Base-by-base conservation (phyloP, 495 filamentous ascomycete genomes). In the Jackrogersella minutella region DNA sequence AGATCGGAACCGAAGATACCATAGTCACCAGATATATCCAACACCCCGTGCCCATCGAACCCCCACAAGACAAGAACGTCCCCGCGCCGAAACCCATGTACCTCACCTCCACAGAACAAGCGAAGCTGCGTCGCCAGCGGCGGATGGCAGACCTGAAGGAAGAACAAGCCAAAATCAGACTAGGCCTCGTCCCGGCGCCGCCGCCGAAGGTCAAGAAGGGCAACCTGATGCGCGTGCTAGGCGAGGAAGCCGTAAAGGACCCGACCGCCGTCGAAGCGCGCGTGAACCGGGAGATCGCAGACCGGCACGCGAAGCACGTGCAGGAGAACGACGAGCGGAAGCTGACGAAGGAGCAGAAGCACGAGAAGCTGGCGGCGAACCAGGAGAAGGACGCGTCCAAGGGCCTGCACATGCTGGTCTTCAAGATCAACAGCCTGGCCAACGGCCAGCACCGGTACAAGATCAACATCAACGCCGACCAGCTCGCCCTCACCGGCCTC, bases 161-260 rank as follows among this genome's bases (percentile, higher is more conserved):
- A 79, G 88, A 93, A 62, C 95, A 99, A 77, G 93, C 93, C 52
- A 97, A 98, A 82, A 93, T 97, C 58, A 83, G 93, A 36, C 82
- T 99, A 3, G 95, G 95, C 49, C 87, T 99, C 6, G 88, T 92
- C 58, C 91, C 92, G 1, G 91, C 96, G 5, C 91, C 93, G 6
- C 89, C 94, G 21, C 94, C 95, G 8, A 97, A 97, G 75, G 90
- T 97, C 67, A 97, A 96, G 78, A 95, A 94, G 74, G 88, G 87
- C 49, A 99, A 99, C 73, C 82, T 99, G 55, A 97, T 99, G 95
- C 89, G 93, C 44, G 95, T 99, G 2, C 80, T 98, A n/a, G 95
- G 95, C 40, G 92, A 98, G 72, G 91, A 97, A 75, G 95, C 95
- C 2, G 93, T 99, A 68, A 96, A 96, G 70, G 95, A 99, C 74